Percentiles rank a stretch among this genome's conserved stretches.
phyloP scores from a whole-genome alignment of 495 filamentous ascomycete species.

The Tuber borchii region DNA sequence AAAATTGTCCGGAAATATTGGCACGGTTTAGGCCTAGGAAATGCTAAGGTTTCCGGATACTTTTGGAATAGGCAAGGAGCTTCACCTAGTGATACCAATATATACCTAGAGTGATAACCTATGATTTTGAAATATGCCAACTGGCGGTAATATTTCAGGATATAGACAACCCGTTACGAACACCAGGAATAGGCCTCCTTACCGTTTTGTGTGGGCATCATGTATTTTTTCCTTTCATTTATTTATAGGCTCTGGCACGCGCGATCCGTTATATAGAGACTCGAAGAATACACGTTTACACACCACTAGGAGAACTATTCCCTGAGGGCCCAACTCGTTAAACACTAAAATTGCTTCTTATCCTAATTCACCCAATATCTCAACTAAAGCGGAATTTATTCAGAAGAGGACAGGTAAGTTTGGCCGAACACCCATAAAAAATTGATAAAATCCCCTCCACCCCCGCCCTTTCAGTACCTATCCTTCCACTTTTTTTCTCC shows the following conservation, averaged over 20 bases:
- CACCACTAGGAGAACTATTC: background rate
- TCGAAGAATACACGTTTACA: slow-evolving; percentile 1
- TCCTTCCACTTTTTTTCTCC: background rate
- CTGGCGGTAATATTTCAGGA: background rate
- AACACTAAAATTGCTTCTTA: background rate
- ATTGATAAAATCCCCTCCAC: background rate
- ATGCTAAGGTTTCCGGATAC: too few species aligned
- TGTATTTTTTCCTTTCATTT: background rate
- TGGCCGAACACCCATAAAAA: background rate
- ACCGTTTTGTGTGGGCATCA: background rate
- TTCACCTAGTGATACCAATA: background rate
- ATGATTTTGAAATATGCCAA: background rate
- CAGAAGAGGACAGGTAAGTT: background rate
- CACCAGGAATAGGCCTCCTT: background rate
- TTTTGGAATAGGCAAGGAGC: too few species aligned
- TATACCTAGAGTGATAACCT: background rate
- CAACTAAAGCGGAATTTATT: background rate
- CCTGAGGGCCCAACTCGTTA: background rate
- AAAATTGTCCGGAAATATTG: too few species aligned
- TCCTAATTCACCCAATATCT: background rate
- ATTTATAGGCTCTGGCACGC: background rate
- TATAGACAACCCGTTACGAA: background rate
- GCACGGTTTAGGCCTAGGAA: too few species aligned
- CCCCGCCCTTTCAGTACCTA: background rate
- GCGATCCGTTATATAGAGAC: background rate